phyloP scores from a whole-genome alignment of 1,139 yeast genomes.

The Suhomyces bolitotheri region DNA sequence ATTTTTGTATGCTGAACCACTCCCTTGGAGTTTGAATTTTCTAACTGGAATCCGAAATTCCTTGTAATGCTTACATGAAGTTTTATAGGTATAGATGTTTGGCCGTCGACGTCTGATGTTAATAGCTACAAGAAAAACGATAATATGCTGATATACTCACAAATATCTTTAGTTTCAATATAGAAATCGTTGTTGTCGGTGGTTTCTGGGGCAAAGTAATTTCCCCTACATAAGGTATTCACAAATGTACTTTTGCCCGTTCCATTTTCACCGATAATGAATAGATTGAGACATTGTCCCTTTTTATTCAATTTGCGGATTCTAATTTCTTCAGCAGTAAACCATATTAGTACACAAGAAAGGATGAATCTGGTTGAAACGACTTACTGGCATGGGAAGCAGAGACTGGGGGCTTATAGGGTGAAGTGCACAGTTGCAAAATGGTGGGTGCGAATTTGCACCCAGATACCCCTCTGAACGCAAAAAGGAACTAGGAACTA shows the following conservation, averaged over 20 bases:
- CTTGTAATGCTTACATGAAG: constrained; percentile 27
- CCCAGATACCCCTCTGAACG: too few relatives aligned
- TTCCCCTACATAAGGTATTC: constrained; percentile 29
- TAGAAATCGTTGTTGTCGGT: constrained; percentile 7
- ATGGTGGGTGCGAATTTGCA: too few relatives aligned
- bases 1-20: constrained; percentile 52
- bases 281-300: constrained; percentile 29
- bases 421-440: too few relatives aligned
- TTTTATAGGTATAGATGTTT: constrained; percentile 24
- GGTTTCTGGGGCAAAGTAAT: constrained; percentile 6
- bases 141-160: too few relatives aligned
- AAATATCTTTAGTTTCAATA: constrained; percentile 18
- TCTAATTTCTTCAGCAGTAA: constrained; percentile 22
- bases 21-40: constrained; percentile 29
- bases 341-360: constrained; percentile 1
- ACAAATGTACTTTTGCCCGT: constrained; percentile 36
- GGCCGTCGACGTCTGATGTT: neutral
- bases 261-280: constrained; percentile 38
- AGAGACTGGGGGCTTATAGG: too few relatives aligned
- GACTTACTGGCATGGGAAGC: constrained; percentile 1
- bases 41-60: constrained; percentile 36
- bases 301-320: constrained; percentile 19
- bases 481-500: too few relatives aligned
- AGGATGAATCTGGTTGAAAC: constrained; percentile 3
- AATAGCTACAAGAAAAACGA: too few relatives aligned